Evolutionary conservation across 2,329 filamentous ascomycete genomes (phyloP).

Genomic region (Cordyceps javanica): DNA sequence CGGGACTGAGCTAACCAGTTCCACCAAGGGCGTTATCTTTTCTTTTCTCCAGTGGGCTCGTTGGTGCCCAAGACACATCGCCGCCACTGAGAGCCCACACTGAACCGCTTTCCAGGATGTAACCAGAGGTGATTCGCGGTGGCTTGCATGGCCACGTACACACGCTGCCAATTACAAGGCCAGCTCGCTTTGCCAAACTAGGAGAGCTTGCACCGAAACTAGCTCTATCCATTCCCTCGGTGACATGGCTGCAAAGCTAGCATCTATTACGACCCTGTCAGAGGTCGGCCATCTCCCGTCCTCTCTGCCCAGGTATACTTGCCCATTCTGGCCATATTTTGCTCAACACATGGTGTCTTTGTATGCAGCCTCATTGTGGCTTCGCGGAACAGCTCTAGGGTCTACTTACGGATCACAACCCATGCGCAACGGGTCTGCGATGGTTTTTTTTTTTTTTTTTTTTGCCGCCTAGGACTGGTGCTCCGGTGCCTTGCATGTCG

Average conservation of each 20-base stretch:
- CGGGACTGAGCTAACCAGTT: not conserved
- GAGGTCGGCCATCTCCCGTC: not conserved
- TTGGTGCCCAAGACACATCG: constrained; percentile 4
- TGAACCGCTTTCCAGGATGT: not conserved
- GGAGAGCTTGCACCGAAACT: not conserved
- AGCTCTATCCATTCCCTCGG: not conserved
- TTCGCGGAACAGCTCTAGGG: not conserved
- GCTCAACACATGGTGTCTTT: not conserved
- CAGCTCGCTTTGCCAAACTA: not conserved
- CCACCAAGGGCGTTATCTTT: not conserved
- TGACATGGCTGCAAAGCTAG: constrained; percentile 4
- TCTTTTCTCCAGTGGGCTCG: not conserved
- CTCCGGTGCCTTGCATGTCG: not conserved
- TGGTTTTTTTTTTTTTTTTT: not conserved
- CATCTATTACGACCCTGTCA: not conserved
- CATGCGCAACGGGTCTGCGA: not conserved
- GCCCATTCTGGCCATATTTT: not conserved
- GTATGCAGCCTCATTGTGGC: not conserved
- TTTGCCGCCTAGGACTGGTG: not conserved
- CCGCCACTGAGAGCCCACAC: not conserved
- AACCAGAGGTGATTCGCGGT: constrained; percentile 1
- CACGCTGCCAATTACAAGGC: not conserved
- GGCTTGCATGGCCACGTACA: constrained; percentile 1
- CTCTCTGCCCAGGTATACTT: not conserved
- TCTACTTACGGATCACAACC: not conserved